Percentiles rank a stretch among this genome's conserved stretches.
Evolutionary conservation across 2,329 filamentous ascomycete genomes (phyloP).

Genomic region (Taxawa tesnikishii): DNA sequence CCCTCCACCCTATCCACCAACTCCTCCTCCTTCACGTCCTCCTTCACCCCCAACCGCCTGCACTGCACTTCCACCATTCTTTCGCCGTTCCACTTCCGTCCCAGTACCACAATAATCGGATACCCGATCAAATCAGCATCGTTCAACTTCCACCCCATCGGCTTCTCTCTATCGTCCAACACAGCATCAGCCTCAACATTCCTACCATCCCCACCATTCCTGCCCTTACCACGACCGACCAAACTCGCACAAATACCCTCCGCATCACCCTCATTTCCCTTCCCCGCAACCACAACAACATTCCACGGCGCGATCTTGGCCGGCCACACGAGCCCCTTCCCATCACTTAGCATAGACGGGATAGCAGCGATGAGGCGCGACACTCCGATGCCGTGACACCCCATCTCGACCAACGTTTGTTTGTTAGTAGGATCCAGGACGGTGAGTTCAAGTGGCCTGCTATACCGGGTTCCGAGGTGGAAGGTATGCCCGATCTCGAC

Average conservation of each 20-base stretch:
- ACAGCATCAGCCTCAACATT: constrained; percentile 21
- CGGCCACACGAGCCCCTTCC: constrained; percentile 76
- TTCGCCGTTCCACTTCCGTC: constrained; percentile 51
- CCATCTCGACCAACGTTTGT: constrained; percentile 66
- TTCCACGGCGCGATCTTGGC: constrained; percentile 75
- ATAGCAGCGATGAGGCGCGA: constrained; percentile 82
- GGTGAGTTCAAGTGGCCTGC: constrained; percentile 54
- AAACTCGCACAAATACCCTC: constrained; percentile 3
- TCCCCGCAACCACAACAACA: constrained; percentile 48
- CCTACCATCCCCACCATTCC: neutral
- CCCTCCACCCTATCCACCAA: constrained; percentile 35
- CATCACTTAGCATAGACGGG: constrained; percentile 61
- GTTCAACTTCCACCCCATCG: constrained; percentile 72
- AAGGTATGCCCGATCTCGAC: constrained; percentile 95
- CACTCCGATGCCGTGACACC: constrained; percentile 90
- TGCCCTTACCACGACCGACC: neutral
- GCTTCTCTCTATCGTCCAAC: constrained; percentile 56
- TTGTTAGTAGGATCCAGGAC: constrained; percentile 32
- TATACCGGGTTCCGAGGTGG: constrained; percentile 82
- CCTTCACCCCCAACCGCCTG: constrained; percentile 50
- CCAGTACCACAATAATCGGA: constrained; percentile 69
- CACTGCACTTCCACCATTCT: constrained; percentile 67
- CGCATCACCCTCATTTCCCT: constrained; percentile 8
- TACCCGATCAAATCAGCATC: constrained; percentile 88
- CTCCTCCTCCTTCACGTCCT: constrained; percentile 41